A percentile compares a stretch with the other conserved stretches of the same genome.
These are phyloP conservation scores for Amborella trichopoda DNA, from an alignment of 164 flowering plant genomes.

Conservation along the genomic window DNA sequence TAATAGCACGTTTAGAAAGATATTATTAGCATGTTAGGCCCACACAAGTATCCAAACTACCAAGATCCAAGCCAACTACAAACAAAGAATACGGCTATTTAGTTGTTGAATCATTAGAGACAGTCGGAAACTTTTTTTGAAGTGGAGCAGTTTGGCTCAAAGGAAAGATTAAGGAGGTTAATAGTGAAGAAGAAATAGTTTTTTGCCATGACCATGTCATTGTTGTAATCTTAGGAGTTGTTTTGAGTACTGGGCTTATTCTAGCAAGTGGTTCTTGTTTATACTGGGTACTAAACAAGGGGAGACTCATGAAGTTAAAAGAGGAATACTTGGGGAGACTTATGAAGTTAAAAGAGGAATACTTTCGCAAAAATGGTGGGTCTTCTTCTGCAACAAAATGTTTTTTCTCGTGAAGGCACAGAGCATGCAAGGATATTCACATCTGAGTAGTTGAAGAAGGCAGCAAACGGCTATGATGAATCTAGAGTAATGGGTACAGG, in stretches of 20 bases:
- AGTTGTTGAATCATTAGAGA: too few relatives aligned
- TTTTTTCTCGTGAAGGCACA: not conserved
- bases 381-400: slow-evolving; percentile 1
- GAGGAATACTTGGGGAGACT: too few relatives aligned
- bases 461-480: not conserved
- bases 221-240: not conserved
- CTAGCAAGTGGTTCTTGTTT: not conserved
- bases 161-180: slow-evolving; percentile 13
- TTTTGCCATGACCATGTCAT: not conserved
- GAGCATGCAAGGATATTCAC: slow-evolving; percentile 3
- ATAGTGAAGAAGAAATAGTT: too few relatives aligned
- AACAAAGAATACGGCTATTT: too few relatives aligned
- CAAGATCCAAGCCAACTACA: too few relatives aligned
- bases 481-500: not conserved
- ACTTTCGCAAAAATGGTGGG: slow-evolving; percentile 9
- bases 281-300: slow-evolving; percentile 1
- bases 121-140: too few relatives aligned
- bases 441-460: slow-evolving; percentile 1
- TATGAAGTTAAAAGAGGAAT: slow-evolving; percentile 5
- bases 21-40: too few relatives aligned
- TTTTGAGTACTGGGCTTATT: not conserved
- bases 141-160: slow-evolving; percentile 16
- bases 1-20: slow-evolving; percentile 12
- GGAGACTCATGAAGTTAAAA: slow-evolving; percentile 5
- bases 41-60: too few relatives aligned